Base-by-base conservation (phyloP, 768 basidiomycete species). In the Kwoniella mangroviensis region DNA sequence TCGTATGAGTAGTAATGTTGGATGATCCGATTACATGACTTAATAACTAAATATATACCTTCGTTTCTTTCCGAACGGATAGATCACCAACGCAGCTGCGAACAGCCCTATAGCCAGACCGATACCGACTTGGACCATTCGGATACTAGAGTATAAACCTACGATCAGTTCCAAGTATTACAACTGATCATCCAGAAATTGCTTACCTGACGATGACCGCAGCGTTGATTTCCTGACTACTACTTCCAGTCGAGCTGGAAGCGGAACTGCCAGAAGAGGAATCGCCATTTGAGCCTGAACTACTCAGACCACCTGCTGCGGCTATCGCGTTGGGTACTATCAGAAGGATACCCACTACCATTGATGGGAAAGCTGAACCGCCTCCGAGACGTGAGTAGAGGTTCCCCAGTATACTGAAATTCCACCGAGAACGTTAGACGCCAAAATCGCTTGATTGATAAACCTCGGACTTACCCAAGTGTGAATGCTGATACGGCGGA, bases 271-370 rank as follows among this genome's bases (percentile, higher is more conserved):
- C 55, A 15, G 62, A 64, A 22, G 65, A 62, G 21, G 56, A 53
- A 53, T 67, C 61, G 15, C 26, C 60, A 24, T 63, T 65, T n/a
- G 70, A 64, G 15, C 45, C 63, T 11, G 52, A 55, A 34, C 49
- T 53, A 22, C 64, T 67, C 40, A 69, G 52, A 57, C 77, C 68
- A 62, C 78, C 78, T 15, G 78, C 78, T 3, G 78, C 78, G 9
- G 78, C 78, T 26, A 79, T 77, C 3, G 74, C 73, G 53, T 79
- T 79, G 15, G 78, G 78, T 6, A 79, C 78, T 3, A 68, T 56
- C 10, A 79, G 62, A 2, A 79, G 65, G 15, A 79, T 77, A 53
- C 78, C 78, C n/a, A 76, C 76, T 2, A 78, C 78, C 78, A 79
- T 77, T 19, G 72, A 75, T 4, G 78, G 75, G 70, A 77, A 79